These are phyloP conservation scores for Nicotiana sylvestris DNA, from an alignment of 257 asterid genomes.

Conservation along the genomic window DNA sequence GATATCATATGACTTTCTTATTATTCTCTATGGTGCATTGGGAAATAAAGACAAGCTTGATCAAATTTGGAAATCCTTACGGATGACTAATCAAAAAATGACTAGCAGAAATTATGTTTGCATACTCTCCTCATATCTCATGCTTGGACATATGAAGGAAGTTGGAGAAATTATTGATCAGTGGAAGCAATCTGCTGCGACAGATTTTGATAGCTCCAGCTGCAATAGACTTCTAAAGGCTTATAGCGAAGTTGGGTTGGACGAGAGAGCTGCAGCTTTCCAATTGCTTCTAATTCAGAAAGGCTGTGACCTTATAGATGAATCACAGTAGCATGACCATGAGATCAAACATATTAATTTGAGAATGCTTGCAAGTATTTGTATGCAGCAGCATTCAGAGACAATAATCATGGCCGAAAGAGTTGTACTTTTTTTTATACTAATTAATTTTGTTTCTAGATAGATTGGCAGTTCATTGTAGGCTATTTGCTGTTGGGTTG, in stretches of 20 bases:
- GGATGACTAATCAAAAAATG: slow-evolving; percentile 73
- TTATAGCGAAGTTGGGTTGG: slow-evolving; percentile 48
- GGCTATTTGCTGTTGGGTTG: neutral
- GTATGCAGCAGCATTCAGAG: neutral
- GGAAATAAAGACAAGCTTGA: slow-evolving; percentile 70
- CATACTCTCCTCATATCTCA: slow-evolving; percentile 63
- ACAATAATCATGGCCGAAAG: neutral
- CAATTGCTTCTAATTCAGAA: slow-evolving; percentile 38
- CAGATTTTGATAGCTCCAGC: slow-evolving; percentile 47
- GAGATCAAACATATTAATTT: neutral
- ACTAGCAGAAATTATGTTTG: slow-evolving; percentile 62
- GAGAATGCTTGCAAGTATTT: neutral
- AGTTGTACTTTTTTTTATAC: neutral
- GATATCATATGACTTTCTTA: slow-evolving; percentile 78
- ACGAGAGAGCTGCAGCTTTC: slow-evolving; percentile 41
- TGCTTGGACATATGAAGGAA: slow-evolving; percentile 70
- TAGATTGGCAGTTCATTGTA: neutral
- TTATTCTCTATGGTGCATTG: slow-evolving; percentile 66
- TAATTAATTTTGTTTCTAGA: neutral
- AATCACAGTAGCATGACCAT: slow-evolving; percentile 11
- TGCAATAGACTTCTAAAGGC: slow-evolving; percentile 51
- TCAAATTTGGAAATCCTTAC: slow-evolving; percentile 72
- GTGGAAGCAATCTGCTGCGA: slow-evolving; percentile 71
- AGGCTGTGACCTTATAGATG: slow-evolving; percentile 36
- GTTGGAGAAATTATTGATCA: slow-evolving; percentile 62